phyloP scores from a whole-genome alignment of 2,329 filamentous ascomycete species.

The Mariannaea elegans region DNA sequence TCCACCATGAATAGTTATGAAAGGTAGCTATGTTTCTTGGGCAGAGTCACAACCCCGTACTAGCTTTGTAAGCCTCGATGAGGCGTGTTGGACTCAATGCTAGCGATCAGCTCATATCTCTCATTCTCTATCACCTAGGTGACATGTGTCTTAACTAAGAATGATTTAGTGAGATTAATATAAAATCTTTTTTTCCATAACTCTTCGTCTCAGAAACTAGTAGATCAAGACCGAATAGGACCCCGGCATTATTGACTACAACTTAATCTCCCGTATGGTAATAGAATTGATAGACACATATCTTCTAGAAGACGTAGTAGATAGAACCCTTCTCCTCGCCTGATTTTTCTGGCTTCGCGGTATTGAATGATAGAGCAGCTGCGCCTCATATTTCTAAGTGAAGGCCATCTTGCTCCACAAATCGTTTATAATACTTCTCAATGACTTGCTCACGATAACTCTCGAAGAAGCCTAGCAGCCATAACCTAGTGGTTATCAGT shows the following conservation, averaged over 20 bases:
- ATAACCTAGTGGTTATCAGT: too few relatives aligned
- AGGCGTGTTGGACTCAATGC: slow-evolving; percentile 59
- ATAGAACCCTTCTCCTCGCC: too few relatives aligned
- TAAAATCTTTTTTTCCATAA: slow-evolving; percentile 64
- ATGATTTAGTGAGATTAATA: slow-evolving; percentile 65
- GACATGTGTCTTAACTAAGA: slow-evolving; percentile 60
- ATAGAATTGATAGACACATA: too few relatives aligned
- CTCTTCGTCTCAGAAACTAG: slow-evolving; percentile 54
- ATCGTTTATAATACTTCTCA: too few relatives aligned
- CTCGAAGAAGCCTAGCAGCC: too few relatives aligned
- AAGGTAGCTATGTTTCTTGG: slow-evolving; percentile 66
- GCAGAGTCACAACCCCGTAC: slow-evolving; percentile 62
- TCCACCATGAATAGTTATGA: slow-evolving; percentile 64
- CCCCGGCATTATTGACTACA: slow-evolving; percentile 66
- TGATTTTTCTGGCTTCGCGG: too few relatives aligned
- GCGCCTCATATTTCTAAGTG: too few relatives aligned
- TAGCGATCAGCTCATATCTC: slow-evolving; percentile 57
- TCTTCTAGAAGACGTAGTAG: too few relatives aligned
- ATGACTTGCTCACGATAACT: too few relatives aligned
- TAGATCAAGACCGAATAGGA: slow-evolving; percentile 65
- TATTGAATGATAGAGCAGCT: too few relatives aligned
- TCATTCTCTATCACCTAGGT: slow-evolving; percentile 46
- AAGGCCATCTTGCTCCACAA: too few relatives aligned
- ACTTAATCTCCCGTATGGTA: too few relatives aligned
- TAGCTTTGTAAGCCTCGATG: slow-evolving; percentile 56